Evolutionary conservation across 1,139 yeast genomes (phyloP).

Genomic region (Candida sp.): DNA sequence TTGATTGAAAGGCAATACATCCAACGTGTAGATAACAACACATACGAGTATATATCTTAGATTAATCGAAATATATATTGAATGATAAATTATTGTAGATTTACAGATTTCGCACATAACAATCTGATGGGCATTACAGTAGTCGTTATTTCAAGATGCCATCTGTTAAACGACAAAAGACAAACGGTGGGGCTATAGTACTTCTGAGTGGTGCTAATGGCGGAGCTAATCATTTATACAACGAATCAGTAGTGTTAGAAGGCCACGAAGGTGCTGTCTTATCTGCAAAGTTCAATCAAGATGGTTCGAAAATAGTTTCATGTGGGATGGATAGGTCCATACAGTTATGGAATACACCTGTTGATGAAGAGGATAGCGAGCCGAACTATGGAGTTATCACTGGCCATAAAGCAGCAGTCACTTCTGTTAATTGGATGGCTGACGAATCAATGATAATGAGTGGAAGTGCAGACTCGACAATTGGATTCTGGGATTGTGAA

Average conservation of each 20-base stretch:
- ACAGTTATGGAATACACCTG: constrained; percentile 44
- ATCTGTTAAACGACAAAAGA: background rate
- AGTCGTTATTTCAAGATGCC: background rate
- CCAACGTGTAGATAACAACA: constrained; percentile 70
- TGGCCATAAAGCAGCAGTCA: constrained; percentile 52
- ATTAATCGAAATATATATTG: no score
- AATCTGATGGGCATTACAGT: no score
- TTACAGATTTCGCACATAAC: no score
- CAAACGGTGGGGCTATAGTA: background rate
- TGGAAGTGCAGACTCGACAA: constrained; percentile 50
- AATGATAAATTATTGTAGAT: no score
- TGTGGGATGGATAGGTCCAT: constrained; percentile 51
- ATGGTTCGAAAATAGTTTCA: constrained; percentile 45
- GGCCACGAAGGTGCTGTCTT: constrained; percentile 52
- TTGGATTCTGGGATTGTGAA: constrained; percentile 53
- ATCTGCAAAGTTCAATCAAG: constrained; percentile 37
- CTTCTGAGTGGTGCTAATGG: background rate
- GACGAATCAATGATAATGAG: constrained; percentile 34
- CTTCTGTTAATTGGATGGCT: constrained; percentile 45
- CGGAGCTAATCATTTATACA: constrained; percentile 2
- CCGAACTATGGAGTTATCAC: constrained; percentile 36
- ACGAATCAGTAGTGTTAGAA: constrained; percentile 9
- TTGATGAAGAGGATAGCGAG: constrained; percentile 13
- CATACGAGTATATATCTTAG: constrained; percentile 77
- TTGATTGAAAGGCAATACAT: constrained; percentile 86